Conservation (phyloP, 2,329 filamentous ascomycete species). For the Xylariaceae sp. region DNA sequence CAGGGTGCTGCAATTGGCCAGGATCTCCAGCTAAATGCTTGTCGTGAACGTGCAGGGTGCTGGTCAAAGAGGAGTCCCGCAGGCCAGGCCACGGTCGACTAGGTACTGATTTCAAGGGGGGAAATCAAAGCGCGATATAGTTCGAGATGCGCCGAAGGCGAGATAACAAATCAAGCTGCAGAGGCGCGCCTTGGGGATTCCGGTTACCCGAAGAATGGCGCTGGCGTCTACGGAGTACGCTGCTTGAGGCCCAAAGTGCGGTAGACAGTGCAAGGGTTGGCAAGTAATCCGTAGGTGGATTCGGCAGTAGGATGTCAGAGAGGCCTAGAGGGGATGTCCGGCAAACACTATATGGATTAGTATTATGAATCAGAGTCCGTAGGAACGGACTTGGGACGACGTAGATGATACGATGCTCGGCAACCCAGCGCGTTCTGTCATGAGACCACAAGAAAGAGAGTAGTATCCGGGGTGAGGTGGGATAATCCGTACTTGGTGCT, state of each 20-base stretch:
- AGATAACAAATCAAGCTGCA: not conserved
- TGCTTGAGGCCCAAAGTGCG: not conserved
- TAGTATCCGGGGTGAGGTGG: not conserved
- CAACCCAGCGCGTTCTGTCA: constrained; percentile 5
- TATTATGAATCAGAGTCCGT: constrained; percentile 6
- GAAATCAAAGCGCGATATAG: not conserved
- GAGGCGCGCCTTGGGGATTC: constrained; percentile 3
- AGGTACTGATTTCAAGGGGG: not conserved
- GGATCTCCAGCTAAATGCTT: not conserved
- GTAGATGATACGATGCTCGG: not conserved
- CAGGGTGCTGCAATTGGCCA: not conserved
- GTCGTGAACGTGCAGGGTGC: not conserved
- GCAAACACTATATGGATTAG: constrained; percentile 13
- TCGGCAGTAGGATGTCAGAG: not conserved
- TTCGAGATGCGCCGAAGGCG: constrained; percentile 3
- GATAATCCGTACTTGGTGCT: not conserved
- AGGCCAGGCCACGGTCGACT: not conserved
- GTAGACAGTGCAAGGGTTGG: constrained; percentile 5
- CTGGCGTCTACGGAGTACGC: not conserved
- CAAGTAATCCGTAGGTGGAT: constrained; percentile 1
- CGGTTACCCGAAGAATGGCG: not conserved
- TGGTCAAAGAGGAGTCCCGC: not conserved
- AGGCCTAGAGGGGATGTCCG: not conserved
- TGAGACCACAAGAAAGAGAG: constrained; percentile 4
- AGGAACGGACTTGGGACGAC: not conserved